These are phyloP conservation scores for Trametes pubescens DNA, from an alignment of 1,284 basidiomycete genomes.

Conservation along the genomic window DNA sequence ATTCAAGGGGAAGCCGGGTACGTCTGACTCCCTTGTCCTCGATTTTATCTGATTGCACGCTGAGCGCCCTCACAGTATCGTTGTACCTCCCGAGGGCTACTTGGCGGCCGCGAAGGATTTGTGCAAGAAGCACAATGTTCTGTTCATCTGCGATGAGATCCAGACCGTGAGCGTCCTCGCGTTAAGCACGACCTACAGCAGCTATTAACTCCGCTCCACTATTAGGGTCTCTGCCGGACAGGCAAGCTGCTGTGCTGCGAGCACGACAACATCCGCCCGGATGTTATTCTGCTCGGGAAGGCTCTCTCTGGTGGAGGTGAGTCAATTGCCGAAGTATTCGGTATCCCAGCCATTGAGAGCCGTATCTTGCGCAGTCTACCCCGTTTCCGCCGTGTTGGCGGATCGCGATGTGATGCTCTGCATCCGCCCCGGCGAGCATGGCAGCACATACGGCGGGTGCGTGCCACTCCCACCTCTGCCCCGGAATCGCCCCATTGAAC, in stretches of 20 bases:
- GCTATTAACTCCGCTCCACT: slow-evolving; percentile 6
- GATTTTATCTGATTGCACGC: slow-evolving; percentile 1
- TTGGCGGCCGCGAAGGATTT: slow-evolving; percentile 79
- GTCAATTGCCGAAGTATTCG: slow-evolving; percentile 31
- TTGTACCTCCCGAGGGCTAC: slow-evolving; percentile 93
- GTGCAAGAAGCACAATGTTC: slow-evolving; percentile 94
- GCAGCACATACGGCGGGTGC: slow-evolving; percentile 94
- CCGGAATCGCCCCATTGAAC: slow-evolving; percentile 10
- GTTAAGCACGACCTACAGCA: neutral
- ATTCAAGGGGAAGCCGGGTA: slow-evolving; percentile 99
- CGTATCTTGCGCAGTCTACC: slow-evolving; percentile 72
- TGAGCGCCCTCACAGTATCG: slow-evolving; percentile 64
- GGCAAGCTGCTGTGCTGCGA: slow-evolving; percentile 91
- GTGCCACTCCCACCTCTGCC: slow-evolving; percentile 34
- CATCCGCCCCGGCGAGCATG: slow-evolving; percentile 97
- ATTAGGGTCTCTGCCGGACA: slow-evolving; percentile 82
- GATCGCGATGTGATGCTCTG: slow-evolving; percentile 93
- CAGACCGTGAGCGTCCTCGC: slow-evolving; percentile 73
- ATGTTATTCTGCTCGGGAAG: slow-evolving; percentile 95
- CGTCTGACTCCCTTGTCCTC: slow-evolving; percentile 41
- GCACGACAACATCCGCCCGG: slow-evolving; percentile 90
- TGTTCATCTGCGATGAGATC: slow-evolving; percentile 98
- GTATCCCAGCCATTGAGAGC: slow-evolving; percentile 4
- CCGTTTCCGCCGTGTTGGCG: slow-evolving; percentile 94
- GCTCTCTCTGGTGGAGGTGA: slow-evolving; percentile 92